Conservation (phyloP, 164 flowering plant genomes). For the Saururus chinensis region DNA sequence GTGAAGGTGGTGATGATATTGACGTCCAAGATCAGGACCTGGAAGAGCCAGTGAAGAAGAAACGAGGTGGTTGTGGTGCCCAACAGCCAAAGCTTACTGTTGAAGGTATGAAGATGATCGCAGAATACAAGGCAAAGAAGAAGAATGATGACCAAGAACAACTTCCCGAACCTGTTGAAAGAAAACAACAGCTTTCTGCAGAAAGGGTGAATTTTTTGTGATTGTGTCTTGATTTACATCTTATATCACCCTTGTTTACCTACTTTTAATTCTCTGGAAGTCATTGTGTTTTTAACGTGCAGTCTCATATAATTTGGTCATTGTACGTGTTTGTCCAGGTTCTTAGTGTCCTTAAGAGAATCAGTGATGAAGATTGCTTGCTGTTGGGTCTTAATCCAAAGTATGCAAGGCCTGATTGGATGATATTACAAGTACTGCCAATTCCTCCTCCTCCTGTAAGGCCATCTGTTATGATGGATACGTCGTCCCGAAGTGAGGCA, state of each 20-base stretch:
- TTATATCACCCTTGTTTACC: neutral
- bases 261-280: neutral
- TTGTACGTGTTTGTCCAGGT: constrained; percentile 36
- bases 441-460: constrained; percentile 99
- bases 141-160: constrained; percentile 89
- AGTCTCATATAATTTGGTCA: neutral
- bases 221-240: neutral
- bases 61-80: constrained; percentile 95
- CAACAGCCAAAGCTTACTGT: constrained; percentile 90
- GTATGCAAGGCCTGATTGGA: constrained; percentile 99
- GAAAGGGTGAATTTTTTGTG: constrained; percentile 47
- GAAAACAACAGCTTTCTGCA: constrained; percentile 88
- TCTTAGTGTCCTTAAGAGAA: constrained; percentile 76
- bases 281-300: neutral
- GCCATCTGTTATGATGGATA: constrained; percentile 99
- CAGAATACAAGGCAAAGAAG: constrained; percentile 90
- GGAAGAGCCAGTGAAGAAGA: constrained; percentile 77
- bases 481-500: constrained; percentile 96
- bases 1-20: constrained; percentile 94
- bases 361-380: constrained; percentile 86
- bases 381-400: constrained; percentile 78
- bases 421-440: constrained; percentile 96
- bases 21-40: constrained; percentile 55
- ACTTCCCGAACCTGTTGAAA: constrained; percentile 96
- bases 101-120: constrained; percentile 98